These are phyloP conservation scores for Rhypophila decipiens DNA, from an alignment of 495 filamentous ascomycete genomes.

Conservation along the genomic window DNA sequence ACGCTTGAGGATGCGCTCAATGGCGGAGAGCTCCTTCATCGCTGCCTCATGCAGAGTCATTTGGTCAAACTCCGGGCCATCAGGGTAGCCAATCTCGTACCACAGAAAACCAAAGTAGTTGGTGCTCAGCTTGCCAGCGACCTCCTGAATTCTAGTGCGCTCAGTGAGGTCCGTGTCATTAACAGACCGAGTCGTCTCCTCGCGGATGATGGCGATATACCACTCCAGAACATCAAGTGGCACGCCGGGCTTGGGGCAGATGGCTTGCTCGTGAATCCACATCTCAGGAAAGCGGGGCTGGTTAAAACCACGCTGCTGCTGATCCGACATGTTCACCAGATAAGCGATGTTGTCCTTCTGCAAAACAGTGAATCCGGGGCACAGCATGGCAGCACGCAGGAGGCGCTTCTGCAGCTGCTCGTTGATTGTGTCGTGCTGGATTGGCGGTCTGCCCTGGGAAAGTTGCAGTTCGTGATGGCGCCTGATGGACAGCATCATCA, in stretches of 20 bases:
- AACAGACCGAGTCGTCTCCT: slow-evolving; percentile 30
- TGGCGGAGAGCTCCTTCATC: slow-evolving; percentile 28
- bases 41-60: slow-evolving; percentile 31
- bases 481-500: slow-evolving; percentile 13
- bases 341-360: slow-evolving; percentile 50
- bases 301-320: slow-evolving; percentile 19
- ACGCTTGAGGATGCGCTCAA: slow-evolving; percentile 33
- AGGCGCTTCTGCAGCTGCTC: slow-evolving; percentile 50
- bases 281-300: slow-evolving; percentile 29
- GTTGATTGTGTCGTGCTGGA: slow-evolving; percentile 43
- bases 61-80: slow-evolving; percentile 19
- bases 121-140: slow-evolving; percentile 6
- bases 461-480: slow-evolving; percentile 20
- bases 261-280: slow-evolving; percentile 36
- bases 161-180: slow-evolving; percentile 14
- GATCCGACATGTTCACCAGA: slow-evolving; percentile 13
- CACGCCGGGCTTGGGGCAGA: slow-evolving; percentile 33
- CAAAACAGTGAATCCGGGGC: slow-evolving; percentile 57
- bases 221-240: slow-evolving; percentile 44
- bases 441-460: too few relatives aligned
- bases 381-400: slow-evolving; percentile 51
- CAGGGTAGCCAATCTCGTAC: slow-evolving; percentile 27
- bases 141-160: slow-evolving; percentile 25
- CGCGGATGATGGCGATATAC: slow-evolving; percentile 47
- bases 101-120: slow-evolving; percentile 41